Evolutionary conservation across 495 filamentous ascomycete genomes (phyloP), one percentile per base, ranked within the genome.

Genomic region (Penicillium chermesinum): DNA sequence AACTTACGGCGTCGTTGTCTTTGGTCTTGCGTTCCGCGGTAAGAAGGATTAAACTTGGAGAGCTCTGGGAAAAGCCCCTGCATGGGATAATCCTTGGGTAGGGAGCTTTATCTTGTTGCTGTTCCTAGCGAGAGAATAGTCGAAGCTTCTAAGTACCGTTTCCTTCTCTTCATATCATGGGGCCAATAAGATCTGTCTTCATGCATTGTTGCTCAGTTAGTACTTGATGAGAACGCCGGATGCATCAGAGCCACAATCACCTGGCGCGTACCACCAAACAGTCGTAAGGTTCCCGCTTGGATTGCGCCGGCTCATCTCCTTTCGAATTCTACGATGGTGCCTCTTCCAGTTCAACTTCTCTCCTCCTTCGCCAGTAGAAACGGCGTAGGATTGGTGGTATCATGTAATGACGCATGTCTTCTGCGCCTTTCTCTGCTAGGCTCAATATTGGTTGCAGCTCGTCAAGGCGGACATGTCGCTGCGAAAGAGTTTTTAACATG

Each of bases 1-100:
- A 44, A 63, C 77, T 40, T 80, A 80, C 62, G 86, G 86, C 58
- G 69, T 86, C 68, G 69, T 83, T 51, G 73, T 85, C 63, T 85
- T 86, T 71, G 85, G 82, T 62, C 66, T 76, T 49, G 79, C 77
- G 59, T 63, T 62, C 18, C 16, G 20, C 21, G 51, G 52, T 47
- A 60, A 59, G 56, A 59, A 47, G 48, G 52, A 40, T 54, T 65
- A 38, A 15, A 37, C 19, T 38, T 47, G 21, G 12, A 25, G 44
- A 37, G 7, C n/a, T n/a, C n/a, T n/a, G n/a, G n/a, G n/a, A n/a
- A n/a, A n/a, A n/a, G n/a, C n/a, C n/a, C n/a, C n/a, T n/a, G n/a
- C n/a, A n/a, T n/a, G n/a, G 48, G 52, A 40, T 54, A 63, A 38
- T 14, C 30, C 19, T 38, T 47, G 21, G 12, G 35, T 32, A 37